A percentile compares a stretch with the other conserved stretches of the same genome.
Conservation (phyloP, 352 stramenopile genomes). For the Pythium apleroticum region DNA sequence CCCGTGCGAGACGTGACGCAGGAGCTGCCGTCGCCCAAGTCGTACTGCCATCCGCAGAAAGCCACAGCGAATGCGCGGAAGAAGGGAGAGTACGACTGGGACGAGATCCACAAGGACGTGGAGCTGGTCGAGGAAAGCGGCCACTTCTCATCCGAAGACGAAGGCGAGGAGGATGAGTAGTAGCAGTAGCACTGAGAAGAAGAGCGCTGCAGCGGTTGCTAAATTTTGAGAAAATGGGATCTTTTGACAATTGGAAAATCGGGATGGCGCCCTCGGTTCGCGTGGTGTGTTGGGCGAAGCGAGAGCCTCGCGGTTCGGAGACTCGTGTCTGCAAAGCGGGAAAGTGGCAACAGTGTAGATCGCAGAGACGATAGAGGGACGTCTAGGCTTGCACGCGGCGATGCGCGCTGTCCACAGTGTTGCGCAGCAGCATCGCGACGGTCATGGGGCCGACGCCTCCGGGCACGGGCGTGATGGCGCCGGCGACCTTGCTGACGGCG, state of each 20-base stretch:
- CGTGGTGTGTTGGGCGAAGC: background rate
- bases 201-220: background rate
- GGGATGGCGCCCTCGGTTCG: constrained; percentile 4
- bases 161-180: constrained; percentile 29
- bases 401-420: constrained; percentile 63
- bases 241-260: background rate
- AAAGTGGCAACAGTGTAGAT: background rate
- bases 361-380: background rate
- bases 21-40: constrained; percentile 28
- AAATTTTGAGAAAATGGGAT: background rate
- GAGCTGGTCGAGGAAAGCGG: constrained; percentile 76
- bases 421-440: constrained; percentile 92
- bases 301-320: constrained; percentile 1
- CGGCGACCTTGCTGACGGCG: constrained; percentile 75
- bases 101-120: constrained; percentile 66
- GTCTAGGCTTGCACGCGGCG: constrained; percentile 26
- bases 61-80: background rate
- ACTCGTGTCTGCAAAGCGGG: constrained; percentile 2
- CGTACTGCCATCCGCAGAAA: constrained; percentile 19
- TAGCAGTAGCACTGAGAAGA: background rate
- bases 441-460: constrained; percentile 98
- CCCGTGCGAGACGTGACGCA: background rate
- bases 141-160: constrained; percentile 70
- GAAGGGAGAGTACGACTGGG: constrained; percentile 40
- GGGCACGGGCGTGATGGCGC: constrained; percentile 97